Base-by-base conservation (phyloP, 805 yeast species). In the Yamadazyma akitaensis region DNA sequence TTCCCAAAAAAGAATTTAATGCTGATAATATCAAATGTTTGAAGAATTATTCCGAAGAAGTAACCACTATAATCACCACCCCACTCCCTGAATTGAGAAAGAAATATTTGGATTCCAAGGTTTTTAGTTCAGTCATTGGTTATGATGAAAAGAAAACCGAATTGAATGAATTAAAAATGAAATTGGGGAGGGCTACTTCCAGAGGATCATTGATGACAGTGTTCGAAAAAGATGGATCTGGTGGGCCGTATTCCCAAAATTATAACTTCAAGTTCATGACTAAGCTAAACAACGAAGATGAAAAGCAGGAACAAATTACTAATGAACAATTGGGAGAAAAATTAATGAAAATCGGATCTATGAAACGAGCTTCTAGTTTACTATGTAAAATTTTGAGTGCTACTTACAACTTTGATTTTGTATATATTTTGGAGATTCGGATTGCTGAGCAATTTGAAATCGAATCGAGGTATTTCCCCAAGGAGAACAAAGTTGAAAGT, bases 211-310 rank as follows among this genome's bases (percentile, higher is more conserved):
- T 59, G 43, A 61, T 58, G 65, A 67, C 79, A 1, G 74, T 80
- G 1, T 81, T 78, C 59, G 87, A 81, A 53, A 75, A 74, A 49
- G 86, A 82, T 62, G 85, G 85, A 0, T 78, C 85, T 5, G 87
- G 86, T 13, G 74, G 76, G 13, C 76, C 82, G n/a, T 82, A 81
- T 53, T 66, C 72, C 2, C 82, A 71, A 45, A 76, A 76, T 52
- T 67, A 68, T 40, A 72, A 67, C 47, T 70, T 79, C 44, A 63
- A 76, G 47, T 72, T 74, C 52, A 31, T 51, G 19, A 42, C 44
- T 18, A 48, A 49, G 36, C 51, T 39, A 1, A 43, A 44, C 11
- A 49, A 40, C 11, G 46, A 44, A 34, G 54, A 43, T 32, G 58
- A 51, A 42, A 42, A 35, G 18, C 41, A 39, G 18, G 52, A 48